phyloP scores from a whole-genome alignment of 2,329 filamentous ascomycete genomes.

The Tetracladium maxilliforme region DNA sequence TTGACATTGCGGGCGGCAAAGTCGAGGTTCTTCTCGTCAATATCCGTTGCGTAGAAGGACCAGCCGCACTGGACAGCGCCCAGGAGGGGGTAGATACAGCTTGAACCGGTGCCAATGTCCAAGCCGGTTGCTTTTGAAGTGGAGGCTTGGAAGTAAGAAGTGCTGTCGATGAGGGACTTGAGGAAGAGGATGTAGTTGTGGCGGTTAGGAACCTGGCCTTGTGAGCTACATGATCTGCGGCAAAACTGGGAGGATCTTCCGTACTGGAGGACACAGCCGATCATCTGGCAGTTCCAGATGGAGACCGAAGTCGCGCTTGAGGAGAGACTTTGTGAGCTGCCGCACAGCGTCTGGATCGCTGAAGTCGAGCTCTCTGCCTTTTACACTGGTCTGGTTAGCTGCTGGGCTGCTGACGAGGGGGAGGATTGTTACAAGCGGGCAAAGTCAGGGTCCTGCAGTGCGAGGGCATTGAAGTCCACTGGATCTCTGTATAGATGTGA shows the following conservation, averaged over 20 bases:
- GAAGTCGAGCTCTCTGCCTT: conserved; percentile 49
- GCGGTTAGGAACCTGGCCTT: conserved; percentile 39
- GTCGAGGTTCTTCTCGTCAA: conserved; percentile 54
- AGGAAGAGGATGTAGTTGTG: conserved; percentile 90
- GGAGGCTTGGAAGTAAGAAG: conserved; percentile 26
- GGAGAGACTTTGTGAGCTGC: conserved; percentile 67
- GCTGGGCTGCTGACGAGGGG: not conserved
- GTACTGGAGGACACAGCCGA: conserved; percentile 73
- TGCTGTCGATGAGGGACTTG: conserved; percentile 64
- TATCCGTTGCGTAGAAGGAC: conserved; percentile 32
- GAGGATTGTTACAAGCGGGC: conserved; percentile 33
- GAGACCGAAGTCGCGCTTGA: conserved; percentile 63
- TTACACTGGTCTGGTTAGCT: not conserved
- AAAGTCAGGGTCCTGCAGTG: conserved; percentile 41
- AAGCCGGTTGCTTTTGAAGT: conserved; percentile 45
- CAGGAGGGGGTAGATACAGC: conserved; percentile 80
- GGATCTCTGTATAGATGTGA: conserved; percentile 44
- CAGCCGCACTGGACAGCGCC: conserved; percentile 45
- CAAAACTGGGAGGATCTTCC: conserved; percentile 6
- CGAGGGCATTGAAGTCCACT: conserved; percentile 48
- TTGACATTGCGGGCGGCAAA: conserved; percentile 54
- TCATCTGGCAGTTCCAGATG: conserved; percentile 57
- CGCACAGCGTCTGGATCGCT: conserved; percentile 61
- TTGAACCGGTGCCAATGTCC: conserved; percentile 83
- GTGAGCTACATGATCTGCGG: conserved; percentile 1